Evolutionary conservation across 441 rosid species (phyloP), one percentile per base, ranked within the genome.

Genomic region (Viola pubescens): DNA sequence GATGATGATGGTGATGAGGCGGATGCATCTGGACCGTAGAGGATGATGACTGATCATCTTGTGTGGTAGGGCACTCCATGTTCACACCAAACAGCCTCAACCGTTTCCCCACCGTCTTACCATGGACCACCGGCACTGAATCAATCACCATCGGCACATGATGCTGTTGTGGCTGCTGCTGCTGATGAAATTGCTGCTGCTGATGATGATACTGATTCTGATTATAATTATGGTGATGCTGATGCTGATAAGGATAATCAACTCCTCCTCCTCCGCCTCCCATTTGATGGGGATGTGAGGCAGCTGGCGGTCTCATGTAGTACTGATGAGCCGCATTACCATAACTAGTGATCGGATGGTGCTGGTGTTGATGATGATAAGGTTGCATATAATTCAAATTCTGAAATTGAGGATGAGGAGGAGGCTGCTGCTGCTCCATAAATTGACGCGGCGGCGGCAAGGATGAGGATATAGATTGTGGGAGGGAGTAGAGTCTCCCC

Each of bases 51-150:
- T 48, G 63, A 44, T 71, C 81, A 6, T 72, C 72, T 70, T 78
- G 71, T 14, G 62, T 46, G 9, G n/a, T 62, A 42, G 84, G 80
- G 61, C 87, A 82, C 13, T 79, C 87, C 87, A 82, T 70, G 81
- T 82, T 85, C 59, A 85, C 91, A 16, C 91, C 91, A 40, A 85
- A 85, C 40, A 85, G 74, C 76, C 91, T 79, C 26, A 85, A 61
- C 61, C 84, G 63, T 72, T 85, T 85, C 8, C 75, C 82, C 3
- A 74, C 77, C 0, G 80, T 78, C 50, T 73, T 78, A 0, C 88
- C 81, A 4, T 75, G 83, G 56, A 79, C 88, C 63, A 82, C 77
- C 4, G 91, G 88, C 42, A 81, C 81, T 16, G 91, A 85, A 52
- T 77, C 84, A 48, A 74, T 71, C 71, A 82, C 84, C 71, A 77